Evolutionary conservation across 495 filamentous ascomycete genomes (phyloP).

Genomic region (Hyaloscypha bicolor): DNA sequence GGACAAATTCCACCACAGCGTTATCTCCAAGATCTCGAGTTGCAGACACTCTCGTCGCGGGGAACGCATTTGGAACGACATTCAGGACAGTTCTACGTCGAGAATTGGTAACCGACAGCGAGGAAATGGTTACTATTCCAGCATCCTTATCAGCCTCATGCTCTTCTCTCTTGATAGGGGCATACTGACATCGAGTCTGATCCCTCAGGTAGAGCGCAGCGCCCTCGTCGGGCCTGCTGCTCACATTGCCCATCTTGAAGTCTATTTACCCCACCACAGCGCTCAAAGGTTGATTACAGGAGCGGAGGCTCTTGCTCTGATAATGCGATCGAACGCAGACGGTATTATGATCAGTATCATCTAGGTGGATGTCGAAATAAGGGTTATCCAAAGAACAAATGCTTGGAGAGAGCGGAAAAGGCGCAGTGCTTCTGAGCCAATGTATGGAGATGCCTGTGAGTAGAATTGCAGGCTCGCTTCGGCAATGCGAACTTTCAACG

Average conservation of each 20-base stretch:
- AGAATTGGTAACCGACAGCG: slow-evolving; percentile 76
- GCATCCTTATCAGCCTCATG: slow-evolving; percentile 13
- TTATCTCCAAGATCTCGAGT: slow-evolving; percentile 76
- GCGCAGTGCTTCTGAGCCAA: neutral
- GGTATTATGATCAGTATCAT: slow-evolving; percentile 28
- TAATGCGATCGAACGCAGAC: slow-evolving; percentile 22
- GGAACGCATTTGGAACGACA: slow-evolving; percentile 86
- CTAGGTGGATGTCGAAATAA: slow-evolving; percentile 23
- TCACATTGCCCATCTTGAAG: slow-evolving; percentile 82
- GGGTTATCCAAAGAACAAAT: slow-evolving; percentile 29
- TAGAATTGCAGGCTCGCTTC: neutral
- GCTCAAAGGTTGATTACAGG: slow-evolving; percentile 5
- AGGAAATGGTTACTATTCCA: slow-evolving; percentile 77
- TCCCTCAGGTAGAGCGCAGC: slow-evolving; percentile 83
- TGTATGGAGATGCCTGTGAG: slow-evolving; percentile 4
- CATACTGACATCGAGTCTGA: slow-evolving; percentile 75
- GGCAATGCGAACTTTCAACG: neutral
- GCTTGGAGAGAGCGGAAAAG: slow-evolving; percentile 5
- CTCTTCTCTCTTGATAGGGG: neutral
- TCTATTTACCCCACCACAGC: slow-evolving; percentile 31
- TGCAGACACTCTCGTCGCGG: slow-evolving; percentile 77
- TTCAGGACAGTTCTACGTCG: slow-evolving; percentile 72
- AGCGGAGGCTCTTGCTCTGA: slow-evolving; percentile 4
- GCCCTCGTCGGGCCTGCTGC: slow-evolving; percentile 87
- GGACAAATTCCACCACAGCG: slow-evolving; percentile 82